phyloP scores from a whole-genome alignment of 176 grass and related monocot species.

The Sorghum bicolor region Sorghum_bicolor_NCBIv3 NC_012875.2:59882001-59882500 shows the following conservation, averaged over 20 bases:
- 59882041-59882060: constrained; percentile 3
- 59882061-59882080: constrained; percentile 17
- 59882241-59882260: neutral
- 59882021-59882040: neutral
- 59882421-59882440: neutral
- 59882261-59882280: neutral
- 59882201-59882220: constrained; percentile 2
- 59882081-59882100: constrained; percentile 98
- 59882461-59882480: constrained; percentile 8
- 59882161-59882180: too few species aligned
- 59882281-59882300: neutral
- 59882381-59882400: constrained; percentile 15
- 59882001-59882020: neutral
- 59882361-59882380: neutral
- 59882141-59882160: neutral
- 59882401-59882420: constrained; percentile 10
- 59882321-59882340: neutral
- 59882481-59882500: neutral
- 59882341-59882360: constrained; percentile 1
- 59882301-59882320: neutral
- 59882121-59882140: neutral
- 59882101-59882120: constrained; percentile 76
- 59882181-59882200: neutral
- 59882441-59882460: neutral
- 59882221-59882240: neutral